These are phyloP conservation scores for Zangia roseola DNA, from an alignment of 768 basidiomycete genomes.

Conservation along the genomic window DNA sequence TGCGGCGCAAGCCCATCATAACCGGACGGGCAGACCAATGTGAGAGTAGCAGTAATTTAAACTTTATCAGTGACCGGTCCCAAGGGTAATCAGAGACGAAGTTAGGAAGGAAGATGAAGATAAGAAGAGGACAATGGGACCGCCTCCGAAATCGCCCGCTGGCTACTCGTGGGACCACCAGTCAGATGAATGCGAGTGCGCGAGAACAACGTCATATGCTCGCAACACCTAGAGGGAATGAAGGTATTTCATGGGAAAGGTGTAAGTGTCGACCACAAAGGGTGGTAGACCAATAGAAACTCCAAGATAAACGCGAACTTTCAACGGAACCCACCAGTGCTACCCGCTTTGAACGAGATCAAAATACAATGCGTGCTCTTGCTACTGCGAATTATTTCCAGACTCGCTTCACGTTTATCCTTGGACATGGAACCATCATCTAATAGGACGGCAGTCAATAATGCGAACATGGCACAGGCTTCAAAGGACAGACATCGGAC, in stretches of 20 bases:
- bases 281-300: constrained; percentile 1
- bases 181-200: neutral
- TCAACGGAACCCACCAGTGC: constrained; percentile 60
- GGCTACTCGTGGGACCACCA: neutral
- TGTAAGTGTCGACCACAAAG: neutral
- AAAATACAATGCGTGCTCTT: constrained; percentile 69
- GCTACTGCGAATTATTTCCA: constrained; percentile 69
- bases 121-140: neutral
- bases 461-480: neutral
- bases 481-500: constrained; percentile 63
- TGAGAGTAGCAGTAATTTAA: neutral
- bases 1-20: neutral
- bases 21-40: constrained; percentile 3
- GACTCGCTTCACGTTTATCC: constrained; percentile 69
- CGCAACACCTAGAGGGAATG: no score
- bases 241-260: no score
- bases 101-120: neutral
- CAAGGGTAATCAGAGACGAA: neutral
- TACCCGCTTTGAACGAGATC: constrained; percentile 95
- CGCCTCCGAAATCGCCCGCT: neutral
- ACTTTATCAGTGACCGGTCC: constrained; percentile 14
- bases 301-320: neutral
- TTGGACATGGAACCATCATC: constrained; percentile 88
- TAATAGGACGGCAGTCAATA: constrained; percentile 32
- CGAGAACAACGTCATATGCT: no score